A percentile compares a stretch with the other conserved stretches of the same genome.
phyloP scores from a whole-genome alignment of 1,139 yeast species.

The Kurtzmaniella quercitrusa region DNA sequence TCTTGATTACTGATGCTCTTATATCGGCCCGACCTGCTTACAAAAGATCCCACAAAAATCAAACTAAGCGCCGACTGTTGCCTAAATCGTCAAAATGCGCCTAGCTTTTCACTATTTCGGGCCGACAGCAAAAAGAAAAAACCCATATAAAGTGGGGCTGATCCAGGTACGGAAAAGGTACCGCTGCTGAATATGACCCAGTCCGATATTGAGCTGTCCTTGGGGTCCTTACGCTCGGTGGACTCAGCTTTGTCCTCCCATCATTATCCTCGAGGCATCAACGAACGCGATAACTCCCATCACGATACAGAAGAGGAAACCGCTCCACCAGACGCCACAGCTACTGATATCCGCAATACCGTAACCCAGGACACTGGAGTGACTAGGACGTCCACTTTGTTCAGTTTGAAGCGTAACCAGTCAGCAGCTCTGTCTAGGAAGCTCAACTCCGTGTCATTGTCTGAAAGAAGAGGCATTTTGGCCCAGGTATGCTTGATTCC shows the following conservation, averaged over 20 bases:
- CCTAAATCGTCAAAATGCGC: neutral
- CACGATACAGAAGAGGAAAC: neutral
- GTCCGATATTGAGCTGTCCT: slow-evolving; percentile 1
- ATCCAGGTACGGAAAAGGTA: neutral
- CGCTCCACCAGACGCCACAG: neutral
- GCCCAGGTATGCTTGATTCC: slow-evolving; percentile 54
- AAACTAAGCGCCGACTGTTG: too few species aligned
- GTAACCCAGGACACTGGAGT: neutral
- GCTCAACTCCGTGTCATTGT: slow-evolving; percentile 33
- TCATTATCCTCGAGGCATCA: neutral
- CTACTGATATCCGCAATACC: neutral
- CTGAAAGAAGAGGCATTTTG: slow-evolving; percentile 52
- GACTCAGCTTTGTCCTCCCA: neutral
- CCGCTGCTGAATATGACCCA: neutral
- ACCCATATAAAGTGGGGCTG: neutral
- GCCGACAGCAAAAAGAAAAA: neutral
- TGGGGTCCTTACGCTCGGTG: neutral
- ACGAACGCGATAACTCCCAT: neutral
- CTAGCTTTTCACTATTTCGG: neutral
- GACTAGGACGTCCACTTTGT: slow-evolving; percentile 1
- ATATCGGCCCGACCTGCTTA: too few species aligned
- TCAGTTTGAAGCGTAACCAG: neutral
- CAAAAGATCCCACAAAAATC: too few species aligned
- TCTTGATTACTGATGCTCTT: too few species aligned
- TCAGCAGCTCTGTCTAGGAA: slow-evolving; percentile 9